A percentile compares a stretch with the other conserved stretches of the same genome.
phyloP scores from a whole-genome alignment of 2,329 filamentous ascomycete species.

The Penicillium sp. region DNA sequence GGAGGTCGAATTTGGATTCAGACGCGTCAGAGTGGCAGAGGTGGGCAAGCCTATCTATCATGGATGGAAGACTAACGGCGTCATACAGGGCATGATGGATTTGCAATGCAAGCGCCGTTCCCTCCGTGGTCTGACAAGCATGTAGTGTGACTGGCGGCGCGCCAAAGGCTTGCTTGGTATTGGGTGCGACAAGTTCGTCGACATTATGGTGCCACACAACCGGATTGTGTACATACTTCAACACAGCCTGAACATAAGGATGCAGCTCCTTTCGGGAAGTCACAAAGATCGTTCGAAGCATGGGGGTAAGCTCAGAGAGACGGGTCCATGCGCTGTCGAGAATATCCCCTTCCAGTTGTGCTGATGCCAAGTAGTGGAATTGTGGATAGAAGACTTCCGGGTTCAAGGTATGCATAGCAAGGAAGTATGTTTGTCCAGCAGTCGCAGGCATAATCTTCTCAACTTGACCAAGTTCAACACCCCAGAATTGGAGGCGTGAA shows the following conservation, averaged over 20 bases:
- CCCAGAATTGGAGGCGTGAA: slow-evolving; percentile 37
- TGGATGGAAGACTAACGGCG: slow-evolving; percentile 65
- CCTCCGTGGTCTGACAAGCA: slow-evolving; percentile 26
- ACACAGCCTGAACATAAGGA: slow-evolving; percentile 59
- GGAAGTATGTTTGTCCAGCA: slow-evolving; percentile 74
- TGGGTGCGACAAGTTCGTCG: slow-evolving; percentile 7
- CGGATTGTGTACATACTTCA: slow-evolving; percentile 39
- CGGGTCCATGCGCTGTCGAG: slow-evolving; percentile 58
- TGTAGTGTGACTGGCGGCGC: slow-evolving; percentile 33
- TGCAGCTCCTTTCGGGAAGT: slow-evolving; percentile 42
- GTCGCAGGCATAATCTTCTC: slow-evolving; percentile 62
- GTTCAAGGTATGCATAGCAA: slow-evolving; percentile 60
- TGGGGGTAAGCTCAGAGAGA: slow-evolving; percentile 53
- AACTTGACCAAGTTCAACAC: slow-evolving; percentile 45
- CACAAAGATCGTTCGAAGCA: slow-evolving; percentile 65
- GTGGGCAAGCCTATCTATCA: slow-evolving; percentile 53
- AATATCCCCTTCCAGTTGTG: slow-evolving; percentile 31
- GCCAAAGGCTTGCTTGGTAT: slow-evolving; percentile 13
- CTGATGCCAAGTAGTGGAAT: slow-evolving; percentile 58
- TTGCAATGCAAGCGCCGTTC: slow-evolving; percentile 46
- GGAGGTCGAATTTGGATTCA: slow-evolving; percentile 11
- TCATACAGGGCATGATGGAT: slow-evolving; percentile 90
- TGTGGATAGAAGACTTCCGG: slow-evolving; percentile 67
- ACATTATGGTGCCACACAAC: slow-evolving; percentile 28
- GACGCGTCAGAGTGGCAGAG: slow-evolving; percentile 35